Evolutionary conservation across 257 asterid species (phyloP), one percentile per base, ranked within the genome.

Genomic region (Cordia subcordata): DNA sequence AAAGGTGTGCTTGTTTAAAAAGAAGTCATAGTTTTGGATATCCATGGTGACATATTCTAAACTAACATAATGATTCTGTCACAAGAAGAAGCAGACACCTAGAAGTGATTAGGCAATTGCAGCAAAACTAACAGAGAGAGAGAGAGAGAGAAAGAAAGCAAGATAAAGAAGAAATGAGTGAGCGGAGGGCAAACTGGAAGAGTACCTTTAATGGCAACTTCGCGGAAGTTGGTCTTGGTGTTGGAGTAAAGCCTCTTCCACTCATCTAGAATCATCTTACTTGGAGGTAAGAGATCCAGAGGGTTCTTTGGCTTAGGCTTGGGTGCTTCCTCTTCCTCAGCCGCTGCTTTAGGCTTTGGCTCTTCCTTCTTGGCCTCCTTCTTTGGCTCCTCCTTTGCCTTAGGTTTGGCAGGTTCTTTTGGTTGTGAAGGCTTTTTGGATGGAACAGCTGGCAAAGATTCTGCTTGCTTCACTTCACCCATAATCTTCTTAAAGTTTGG

Each of bases 191-290:
- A 50, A 35, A 42, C 3, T 1, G 27, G 18, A 23, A 44, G 47
- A 27, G 8, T 75, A 92, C 96, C 98, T 73, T 82, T 86, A 63
- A 92, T 57, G 13, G 98, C 98, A 18, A 92, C 95, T 79, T 88
- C 98, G 49, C 95, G 96, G 79, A 92, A 92, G 75, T 92, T 88
- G 66, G 87, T 69, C 73, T 92, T 92, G 18, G 98, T 92, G 83
- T 92, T 92, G 1, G 98, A 92, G 82, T 92, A 92, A 19, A 92
- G 95, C 82, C 96, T 86, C 75, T 92, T 92, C 98, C 98, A 92
- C 0, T 92, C 98, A 75, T 92, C 98, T 0, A 92, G 79, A 60
- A 92, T 49, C 98, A 92, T 88, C 72, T 55, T 70, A 47, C 98
- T 92, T 16, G 98, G 96, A 35, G 98, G 98, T 81, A 92, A 68